Evolutionary conservation across 2,329 filamentous ascomycete genomes (phyloP), one percentile per base, ranked within the genome.

Genomic region (Fusarium sp.): DNA sequence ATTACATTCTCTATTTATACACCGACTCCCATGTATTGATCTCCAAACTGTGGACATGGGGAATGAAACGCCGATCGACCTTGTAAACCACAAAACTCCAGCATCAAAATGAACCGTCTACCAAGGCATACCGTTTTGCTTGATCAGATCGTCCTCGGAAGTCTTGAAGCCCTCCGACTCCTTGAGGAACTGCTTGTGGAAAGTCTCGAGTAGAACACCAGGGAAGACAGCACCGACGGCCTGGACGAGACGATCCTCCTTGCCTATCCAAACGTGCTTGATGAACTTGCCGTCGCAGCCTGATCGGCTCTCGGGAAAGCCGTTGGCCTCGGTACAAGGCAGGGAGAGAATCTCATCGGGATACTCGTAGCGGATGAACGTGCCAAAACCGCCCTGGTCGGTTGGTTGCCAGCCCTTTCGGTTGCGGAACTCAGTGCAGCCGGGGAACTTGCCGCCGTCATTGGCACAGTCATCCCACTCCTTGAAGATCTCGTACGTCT

Each of bases 401-500:
- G 83, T 84, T 4, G 83, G 83, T 38, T 80, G 80, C 39, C 83
- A 83, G 9, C 81, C 81, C 20, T 56, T 65, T 70, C 80, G 81
- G 58, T 74, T 74, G 33, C 81, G 81, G 75, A 83, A 84, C 54
- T 83, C 79, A 33, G 78, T 77, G 72, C 84, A 85, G 10, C 80
- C 79, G 38, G 82, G 81, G 69, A 79, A 80, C 49, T 79, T 81
- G 69, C 81, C 81, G 39, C 79, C 75, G 1, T 85, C 83, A 36
- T 83, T 78, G 28, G 84, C 79, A 61, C 84, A 86, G 47, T 78
- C 79, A 28, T 82, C 80, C 87, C 87, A 88, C 49, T 85, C 85
- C 69, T 85, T 83, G 49, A 88, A 80, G 45, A 89, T 86, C 39
- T 85, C 81, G 73, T 84, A 83, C 0, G 85, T 86, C 69, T 83